Evolutionary conservation across 345 rosid species (phyloP).

Genomic region (Salix suchowensis): DNA sequence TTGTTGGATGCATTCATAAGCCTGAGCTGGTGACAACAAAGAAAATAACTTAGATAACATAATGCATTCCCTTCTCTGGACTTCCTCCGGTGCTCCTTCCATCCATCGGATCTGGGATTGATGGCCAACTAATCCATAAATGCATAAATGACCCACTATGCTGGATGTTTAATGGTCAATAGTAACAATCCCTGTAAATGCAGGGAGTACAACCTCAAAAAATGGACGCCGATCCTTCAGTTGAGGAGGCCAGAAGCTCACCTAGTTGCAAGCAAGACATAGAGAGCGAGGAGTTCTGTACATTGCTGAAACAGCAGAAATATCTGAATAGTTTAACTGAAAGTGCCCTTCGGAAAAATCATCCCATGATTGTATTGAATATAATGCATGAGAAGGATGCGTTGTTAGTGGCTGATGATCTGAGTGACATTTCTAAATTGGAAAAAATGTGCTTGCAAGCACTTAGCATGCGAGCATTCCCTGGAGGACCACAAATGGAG

Average conservation of each 20-base stretch:
- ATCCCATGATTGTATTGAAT: slow-evolving; percentile 63
- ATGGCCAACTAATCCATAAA: neutral
- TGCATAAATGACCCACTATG: neutral
- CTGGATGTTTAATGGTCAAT: neutral
- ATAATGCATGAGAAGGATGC: slow-evolving; percentile 61
- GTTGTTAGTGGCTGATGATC: slow-evolving; percentile 43
- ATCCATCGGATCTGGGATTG: neutral
- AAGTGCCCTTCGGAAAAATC: slow-evolving; percentile 63
- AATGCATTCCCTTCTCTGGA: neutral
- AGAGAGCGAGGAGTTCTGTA: slow-evolving; percentile 47
- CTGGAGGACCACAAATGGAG: slow-evolving; percentile 40
- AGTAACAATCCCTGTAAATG: neutral
- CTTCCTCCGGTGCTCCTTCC: neutral
- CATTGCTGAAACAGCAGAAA: slow-evolving; percentile 58
- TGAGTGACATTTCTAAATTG: slow-evolving; percentile 43
- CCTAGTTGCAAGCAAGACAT: slow-evolving; percentile 37
- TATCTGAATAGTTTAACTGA: slow-evolving; percentile 61
- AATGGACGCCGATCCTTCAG: slow-evolving; percentile 51
- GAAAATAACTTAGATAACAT: neutral
- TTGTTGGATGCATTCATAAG: neutral
- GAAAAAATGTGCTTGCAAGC: slow-evolving; percentile 76
- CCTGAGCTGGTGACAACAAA: neutral
- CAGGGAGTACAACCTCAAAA: slow-evolving; percentile 80
- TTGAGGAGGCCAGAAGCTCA: slow-evolving; percentile 33
- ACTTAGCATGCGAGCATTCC: slow-evolving; percentile 47